Evolutionary conservation across 2,329 filamentous ascomycete species (phyloP), one percentile per base, ranked within the genome.

Genomic region (Ceratocystis papillata): DNA sequence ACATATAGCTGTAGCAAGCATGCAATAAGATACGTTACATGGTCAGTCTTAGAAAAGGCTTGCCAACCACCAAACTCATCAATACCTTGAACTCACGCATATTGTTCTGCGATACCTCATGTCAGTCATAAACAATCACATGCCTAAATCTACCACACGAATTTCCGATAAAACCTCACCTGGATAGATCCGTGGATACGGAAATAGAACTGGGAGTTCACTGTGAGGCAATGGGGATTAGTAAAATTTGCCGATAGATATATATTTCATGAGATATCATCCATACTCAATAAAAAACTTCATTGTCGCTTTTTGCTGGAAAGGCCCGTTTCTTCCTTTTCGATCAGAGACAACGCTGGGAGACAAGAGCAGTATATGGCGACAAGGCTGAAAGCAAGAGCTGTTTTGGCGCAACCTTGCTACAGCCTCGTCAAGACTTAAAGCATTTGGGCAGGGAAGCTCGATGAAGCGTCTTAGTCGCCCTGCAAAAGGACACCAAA

Each of bases 151-250:
- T 20, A 28, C 12, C n/a, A 7, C 55, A n/a, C 15, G 25, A 8
- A 37, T n/a, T 33, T 5, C 55, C 15, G 25, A 8, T 22, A 37
- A 22, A 41, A 8, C 71, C 76, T 69, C 73, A 80, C 80, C 80
- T 75, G 81, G 81, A 70, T 84, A 84, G 71, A 84, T 84, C 71
- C 79, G 77, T 44, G 81, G 81, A 65, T 84, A 84, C 22, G 81
- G 81, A 70, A 84, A 84, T 70, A 84, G 77, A 63, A 84, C 77
- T 59, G 80, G 80, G 25, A 84, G 74, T 67, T 83, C 81, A 72
- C 81, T 84, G 65, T 55, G 17, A 15, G 20, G 20, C 48, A 53
- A 48, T 22, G 8, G 46, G 20, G 46, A 55, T 59, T 10, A 41
- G 25, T 64, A 30, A 30, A 25, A 0, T 10, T 30, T 22, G 33